Percentiles rank a stretch among this genome's conserved stretches.
These are phyloP conservation scores for Globisporangium megalacanthum DNA, from an alignment of 352 stramenopile genomes.

Conservation along the genomic window DNA sequence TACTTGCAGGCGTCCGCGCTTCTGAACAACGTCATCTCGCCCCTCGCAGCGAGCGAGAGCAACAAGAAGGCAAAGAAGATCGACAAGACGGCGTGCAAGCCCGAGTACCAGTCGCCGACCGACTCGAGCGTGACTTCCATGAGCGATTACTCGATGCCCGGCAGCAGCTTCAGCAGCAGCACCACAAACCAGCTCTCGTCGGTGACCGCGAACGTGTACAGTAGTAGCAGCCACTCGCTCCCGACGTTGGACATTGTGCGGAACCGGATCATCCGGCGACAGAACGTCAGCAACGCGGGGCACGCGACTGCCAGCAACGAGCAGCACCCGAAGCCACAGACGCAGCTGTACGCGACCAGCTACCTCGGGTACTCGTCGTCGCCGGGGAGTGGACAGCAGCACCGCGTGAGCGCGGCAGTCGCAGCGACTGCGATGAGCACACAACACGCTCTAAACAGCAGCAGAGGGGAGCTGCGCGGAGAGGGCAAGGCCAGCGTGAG, in stretches of 20 bases:
- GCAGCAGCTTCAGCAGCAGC: neutral
- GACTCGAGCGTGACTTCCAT: conserved; percentile 13
- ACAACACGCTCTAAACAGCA: neutral
- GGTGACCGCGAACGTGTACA: conserved; percentile 14
- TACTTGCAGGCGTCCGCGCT: conserved; percentile 31
- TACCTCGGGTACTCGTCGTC: conserved; percentile 20
- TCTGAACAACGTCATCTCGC: conserved; percentile 69
- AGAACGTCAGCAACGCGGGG: conserved; percentile 22
- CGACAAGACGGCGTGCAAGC: conserved; percentile 38
- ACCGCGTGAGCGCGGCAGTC: neutral
- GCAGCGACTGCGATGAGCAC: neutral
- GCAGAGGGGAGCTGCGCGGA: conserved; percentile 4
- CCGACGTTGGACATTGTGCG: conserved; percentile 62
- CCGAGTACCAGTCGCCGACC: conserved; percentile 20
- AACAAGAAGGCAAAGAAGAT: conserved; percentile 76
- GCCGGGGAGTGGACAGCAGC: conserved; percentile 1
- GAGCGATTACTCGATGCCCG: conserved; percentile 13
- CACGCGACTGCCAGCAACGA: conserved; percentile 9
- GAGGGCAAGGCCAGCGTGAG: conserved; percentile 5
- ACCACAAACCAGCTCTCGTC: neutral
- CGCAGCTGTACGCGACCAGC: conserved; percentile 16
- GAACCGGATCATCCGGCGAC: conserved; percentile 53
- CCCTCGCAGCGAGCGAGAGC: conserved; percentile 48
- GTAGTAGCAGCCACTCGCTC: conserved; percentile 22
- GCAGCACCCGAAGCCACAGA: conserved; percentile 17